Evolutionary conservation across 2,329 filamentous ascomycete genomes (phyloP), one percentile per base, ranked within the genome.

Genomic region (Cytospora piceicola): DNA sequence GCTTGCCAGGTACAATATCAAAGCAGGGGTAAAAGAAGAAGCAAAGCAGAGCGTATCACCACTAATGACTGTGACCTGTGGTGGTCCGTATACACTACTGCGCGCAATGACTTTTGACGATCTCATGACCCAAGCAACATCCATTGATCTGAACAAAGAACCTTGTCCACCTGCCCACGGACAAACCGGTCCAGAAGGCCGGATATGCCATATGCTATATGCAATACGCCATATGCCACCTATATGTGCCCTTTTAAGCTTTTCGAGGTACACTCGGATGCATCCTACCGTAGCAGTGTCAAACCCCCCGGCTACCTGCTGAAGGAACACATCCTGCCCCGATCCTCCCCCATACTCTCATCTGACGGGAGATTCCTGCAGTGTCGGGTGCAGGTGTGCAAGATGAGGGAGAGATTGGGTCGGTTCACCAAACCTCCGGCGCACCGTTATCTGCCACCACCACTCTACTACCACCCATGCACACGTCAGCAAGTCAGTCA

Each of bases 401-500:
- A 52, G 11, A 27, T 29, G 29, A 22, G 11, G 58, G 7, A 30
- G 36, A 6, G 34, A 55, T 34, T 12, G 24, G 39, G 11, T 54
- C 59, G 58, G 58, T 17, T 52, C 49, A 17, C 49, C 32, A 29
- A 61, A 51, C 42, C 51, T 52, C 58, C 34, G 20, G 34, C 46
- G 12, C 59, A 32, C 59, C 59, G 27, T 61, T 24, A 29, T 53
- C 52, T 46, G n/a, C 27, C 29, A 36, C 32, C 32, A 34, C 32
- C 20, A 32, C 20, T 12, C 20, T 27, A 32, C 57, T 49, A 58
- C 34, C 39, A 22, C 20, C 12, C n/a, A n/a, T n/a, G n/a, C n/a
- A n/a, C n/a, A n/a, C n/a, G n/a, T n/a, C n/a, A n/a, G 17, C n/a
- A 42, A 42, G 39, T n/a, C n/a, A n/a, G 14, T 20, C 54, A 29